Conservation (phyloP, 2,329 filamentous ascomycete genomes). For the Colletotrichum sp. region DNA sequence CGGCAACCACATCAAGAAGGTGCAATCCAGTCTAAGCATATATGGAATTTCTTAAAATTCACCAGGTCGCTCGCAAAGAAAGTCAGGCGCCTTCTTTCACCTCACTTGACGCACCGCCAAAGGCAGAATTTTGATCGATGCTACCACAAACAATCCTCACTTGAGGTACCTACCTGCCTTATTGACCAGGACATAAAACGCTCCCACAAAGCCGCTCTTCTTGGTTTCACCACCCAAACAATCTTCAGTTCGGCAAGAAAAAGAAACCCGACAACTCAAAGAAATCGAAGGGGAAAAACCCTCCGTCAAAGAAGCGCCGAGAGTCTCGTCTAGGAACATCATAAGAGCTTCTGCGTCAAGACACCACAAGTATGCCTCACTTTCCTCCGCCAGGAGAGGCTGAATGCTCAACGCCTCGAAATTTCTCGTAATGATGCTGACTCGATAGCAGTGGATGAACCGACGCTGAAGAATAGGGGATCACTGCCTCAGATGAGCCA, state of each 20-base stretch:
- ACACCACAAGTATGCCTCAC: neutral
- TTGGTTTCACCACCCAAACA: neutral
- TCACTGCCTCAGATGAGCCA: slow-evolving; percentile 33
- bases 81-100: neutral
- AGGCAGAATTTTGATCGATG: neutral
- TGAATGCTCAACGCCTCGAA: neutral
- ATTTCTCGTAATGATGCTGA: neutral
- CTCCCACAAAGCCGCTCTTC: neutral
- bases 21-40: neutral
- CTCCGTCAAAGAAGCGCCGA: neutral
- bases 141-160: neutral
- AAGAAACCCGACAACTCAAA: neutral
- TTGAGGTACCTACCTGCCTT: neutral
- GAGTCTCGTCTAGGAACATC: neutral
- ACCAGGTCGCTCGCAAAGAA: neutral
- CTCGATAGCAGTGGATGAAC: neutral
- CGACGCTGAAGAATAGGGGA: slow-evolving; percentile 42
- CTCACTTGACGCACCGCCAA: neutral
- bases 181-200: neutral
- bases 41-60: neutral
- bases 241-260: neutral
- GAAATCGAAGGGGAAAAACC: neutral
- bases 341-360: neutral
- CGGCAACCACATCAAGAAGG: neutral
- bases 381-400: neutral